Evolutionary conservation across 2,329 filamentous ascomycete genomes (phyloP), one percentile per base, ranked within the genome.

Genomic region (Hypoxylon sp.): DNA sequence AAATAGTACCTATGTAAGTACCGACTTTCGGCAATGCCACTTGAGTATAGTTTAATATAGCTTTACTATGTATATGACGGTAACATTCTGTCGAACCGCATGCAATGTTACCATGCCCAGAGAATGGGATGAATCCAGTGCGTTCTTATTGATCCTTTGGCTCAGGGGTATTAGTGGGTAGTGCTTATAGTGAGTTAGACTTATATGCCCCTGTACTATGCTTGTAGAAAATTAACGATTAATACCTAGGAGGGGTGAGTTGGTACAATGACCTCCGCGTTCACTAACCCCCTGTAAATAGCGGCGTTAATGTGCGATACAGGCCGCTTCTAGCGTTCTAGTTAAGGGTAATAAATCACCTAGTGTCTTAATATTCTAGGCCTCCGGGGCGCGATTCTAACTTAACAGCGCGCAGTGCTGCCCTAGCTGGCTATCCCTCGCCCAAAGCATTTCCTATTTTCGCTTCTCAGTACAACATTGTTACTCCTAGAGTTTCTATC

Each of bases 201-300:
- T 30, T 30, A 30, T 30, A 30, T 30, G 28, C 28, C 28, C 28
- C 28, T 30, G 28, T 7, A 30, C 28, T 30, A 30, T 30, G 28
- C 28, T 9, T 30, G 28, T 30, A 30, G 9, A 30, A 30, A 30
- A 30, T 30, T 30, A 30, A 30, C 28, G 6, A 30, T 30, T 7
- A 30, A n/a, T n/a, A n/a, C n/a, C 28, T 30, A 6, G 9, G 28
- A 5, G 2, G 9, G 28, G 28, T 30, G 6, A 11, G 19, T 11
- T 82, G 78, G 10, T 34, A 13, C 32, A 13, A 34, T 34, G 23
- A 34, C 34, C 34, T n/a, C 34, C 13, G 34, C 34, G 3, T 36
- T 36, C 34, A 36, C 34, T 3, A 36, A 13, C 14, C 34, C 25
- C 25, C 25, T 28, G 25, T 28, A 28, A 28, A 28, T 28, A 28